Conservation (phyloP, 75 land plant species). For the Chamaecyparis obtusa region DNA sequence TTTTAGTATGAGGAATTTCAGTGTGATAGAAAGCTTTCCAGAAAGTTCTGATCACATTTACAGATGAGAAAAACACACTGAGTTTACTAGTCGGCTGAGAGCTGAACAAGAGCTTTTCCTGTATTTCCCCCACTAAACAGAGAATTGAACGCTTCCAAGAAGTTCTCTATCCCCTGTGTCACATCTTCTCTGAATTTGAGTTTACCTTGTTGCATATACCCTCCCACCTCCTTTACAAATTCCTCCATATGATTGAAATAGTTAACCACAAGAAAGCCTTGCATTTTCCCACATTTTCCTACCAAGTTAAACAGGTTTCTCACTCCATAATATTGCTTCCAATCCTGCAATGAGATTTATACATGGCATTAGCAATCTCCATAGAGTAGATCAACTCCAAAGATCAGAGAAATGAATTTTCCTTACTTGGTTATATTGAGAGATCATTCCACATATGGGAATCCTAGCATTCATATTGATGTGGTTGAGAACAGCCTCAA, state of each 20-base stretch:
- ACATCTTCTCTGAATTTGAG: too few relatives aligned
- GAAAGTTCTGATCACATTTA: too few relatives aligned
- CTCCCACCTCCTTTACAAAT: conserved; percentile 23
- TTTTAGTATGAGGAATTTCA: too few relatives aligned
- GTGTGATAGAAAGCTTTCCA: too few relatives aligned
- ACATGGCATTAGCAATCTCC: not conserved
- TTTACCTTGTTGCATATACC: too few relatives aligned
- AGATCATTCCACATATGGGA: not conserved
- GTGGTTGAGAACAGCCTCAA: not conserved
- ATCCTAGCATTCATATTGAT: not conserved
- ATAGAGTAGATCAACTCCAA: not conserved
- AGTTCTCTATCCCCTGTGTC: too few relatives aligned
- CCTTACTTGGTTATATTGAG: not conserved
- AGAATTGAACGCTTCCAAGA: too few relatives aligned
- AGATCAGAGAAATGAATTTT: too few relatives aligned
- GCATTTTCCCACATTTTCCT: conserved; percentile 31
- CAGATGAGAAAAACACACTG: not conserved
- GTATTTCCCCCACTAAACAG: too few relatives aligned
- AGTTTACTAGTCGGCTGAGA: too few relatives aligned
- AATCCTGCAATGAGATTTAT: conserved; percentile 20
- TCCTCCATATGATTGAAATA: conserved; percentile 14
- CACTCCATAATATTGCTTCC: conserved; percentile 23
- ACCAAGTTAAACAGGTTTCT: conserved; percentile 18
- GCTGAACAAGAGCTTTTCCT: too few relatives aligned
- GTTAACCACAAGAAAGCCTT: conserved; percentile 27